Conservation (phyloP, 257 asterid species). For the Parsonsia alboflavescens region DNA sequence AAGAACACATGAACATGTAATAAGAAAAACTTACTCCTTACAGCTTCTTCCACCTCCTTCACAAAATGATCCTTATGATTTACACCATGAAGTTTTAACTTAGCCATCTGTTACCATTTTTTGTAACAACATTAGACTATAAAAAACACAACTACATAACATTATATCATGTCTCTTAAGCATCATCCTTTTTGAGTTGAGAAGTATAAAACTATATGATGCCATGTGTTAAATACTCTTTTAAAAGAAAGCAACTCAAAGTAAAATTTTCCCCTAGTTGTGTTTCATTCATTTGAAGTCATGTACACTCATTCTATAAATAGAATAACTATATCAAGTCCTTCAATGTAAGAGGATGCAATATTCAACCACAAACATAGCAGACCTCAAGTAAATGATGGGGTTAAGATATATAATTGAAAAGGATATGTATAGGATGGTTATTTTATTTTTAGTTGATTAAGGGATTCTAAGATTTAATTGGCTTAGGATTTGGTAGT, state of each 20-base stretch:
- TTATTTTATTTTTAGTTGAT: too few relatives aligned
- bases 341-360: neutral
- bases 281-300: neutral
- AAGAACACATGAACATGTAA: neutral
- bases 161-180: neutral
- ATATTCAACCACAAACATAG: neutral
- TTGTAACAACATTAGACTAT: neutral
- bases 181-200: neutral
- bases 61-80: constrained; percentile 55
- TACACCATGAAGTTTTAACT: constrained; percentile 58
- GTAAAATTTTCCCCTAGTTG: neutral
- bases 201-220: neutral
- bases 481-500: too few relatives aligned
- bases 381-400: neutral
- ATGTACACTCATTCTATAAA: neutral
- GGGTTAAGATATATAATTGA: too few relatives aligned
- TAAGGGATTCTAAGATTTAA: too few relatives aligned
- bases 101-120: constrained; percentile 56
- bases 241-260: neutral
- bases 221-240: neutral
- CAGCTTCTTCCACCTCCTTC: constrained; percentile 61
- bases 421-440: too few relatives aligned
- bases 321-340: neutral
- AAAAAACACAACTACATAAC: neutral
- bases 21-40: constrained; percentile 46